Conservation (phyloP, 2,329 filamentous ascomycete genomes). For the Hypoxylon sp. region DNA sequence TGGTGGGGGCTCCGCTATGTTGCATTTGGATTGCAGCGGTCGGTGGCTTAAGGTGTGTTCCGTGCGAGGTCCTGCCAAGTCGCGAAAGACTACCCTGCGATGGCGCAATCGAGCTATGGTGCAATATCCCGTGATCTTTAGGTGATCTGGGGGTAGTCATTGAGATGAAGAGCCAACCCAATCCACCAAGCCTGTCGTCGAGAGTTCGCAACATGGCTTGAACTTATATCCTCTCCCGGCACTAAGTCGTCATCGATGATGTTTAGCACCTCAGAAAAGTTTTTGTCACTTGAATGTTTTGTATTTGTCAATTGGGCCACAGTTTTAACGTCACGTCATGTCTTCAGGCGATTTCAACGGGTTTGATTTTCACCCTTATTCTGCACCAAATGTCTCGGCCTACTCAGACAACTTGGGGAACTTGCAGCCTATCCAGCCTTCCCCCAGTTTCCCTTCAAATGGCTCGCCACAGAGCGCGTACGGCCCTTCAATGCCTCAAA, state of each 20-base stretch:
- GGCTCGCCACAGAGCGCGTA: constrained; percentile 58
- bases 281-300: constrained; percentile 46
- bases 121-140: constrained; percentile 73
- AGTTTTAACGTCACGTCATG: constrained; percentile 65
- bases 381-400: constrained; percentile 64
- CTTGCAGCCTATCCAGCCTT: constrained; percentile 68
- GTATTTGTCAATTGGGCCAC: constrained; percentile 48
- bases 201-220: constrained; percentile 47
- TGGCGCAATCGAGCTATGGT: constrained; percentile 65
- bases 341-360: constrained; percentile 72
- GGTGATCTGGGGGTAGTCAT: constrained; percentile 49
- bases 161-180: constrained; percentile 48
- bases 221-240: constrained; percentile 45
- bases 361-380: constrained; percentile 69
- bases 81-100: constrained; percentile 52
- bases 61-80: constrained; percentile 44
- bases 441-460: constrained; percentile 61
- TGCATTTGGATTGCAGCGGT: constrained; percentile 45
- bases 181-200: constrained; percentile 43
- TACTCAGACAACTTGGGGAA: constrained; percentile 61
- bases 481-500: constrained; percentile 50
- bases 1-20: constrained; percentile 40
- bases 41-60: constrained; percentile 42
- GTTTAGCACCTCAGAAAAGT: constrained; percentile 50
- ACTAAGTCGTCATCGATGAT: constrained; percentile 53